Conservation (phyloP, 176 grass and related monocot species). For the Zoysia japonica region DNA sequence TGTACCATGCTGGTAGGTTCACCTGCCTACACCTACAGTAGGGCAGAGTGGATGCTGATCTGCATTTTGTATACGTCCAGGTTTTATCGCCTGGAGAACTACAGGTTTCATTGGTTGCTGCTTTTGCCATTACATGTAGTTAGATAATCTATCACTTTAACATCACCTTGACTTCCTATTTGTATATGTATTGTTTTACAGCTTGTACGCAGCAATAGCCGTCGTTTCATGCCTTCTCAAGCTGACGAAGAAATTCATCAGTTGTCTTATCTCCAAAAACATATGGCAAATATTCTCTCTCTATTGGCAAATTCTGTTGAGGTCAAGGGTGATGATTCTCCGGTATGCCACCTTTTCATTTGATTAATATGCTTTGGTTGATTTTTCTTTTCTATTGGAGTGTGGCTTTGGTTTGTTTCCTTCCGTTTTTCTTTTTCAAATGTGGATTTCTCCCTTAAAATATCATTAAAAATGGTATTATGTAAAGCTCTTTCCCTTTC, state of each 20-base stretch:
- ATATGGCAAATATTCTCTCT: slow-evolving; percentile 84
- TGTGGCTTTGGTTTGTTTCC: background rate
- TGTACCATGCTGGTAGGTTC: background rate
- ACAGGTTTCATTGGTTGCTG: background rate
- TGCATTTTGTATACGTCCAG: background rate
- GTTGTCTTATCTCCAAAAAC: slow-evolving; percentile 93
- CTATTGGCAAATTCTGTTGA: slow-evolving; percentile 76
- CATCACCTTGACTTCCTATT: slow-evolving; percentile 23
- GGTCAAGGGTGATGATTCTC: slow-evolving; percentile 70
- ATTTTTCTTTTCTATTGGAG: slow-evolving; percentile 1
- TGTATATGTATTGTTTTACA: slow-evolving; percentile 45
- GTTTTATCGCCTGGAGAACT: background rate
- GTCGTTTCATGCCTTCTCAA: slow-evolving; percentile 93
- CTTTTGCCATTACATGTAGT: slow-evolving; percentile 17
- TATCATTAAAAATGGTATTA: background rate
- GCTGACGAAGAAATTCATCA: slow-evolving; percentile 92
- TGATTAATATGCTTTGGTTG: slow-evolving; percentile 8
- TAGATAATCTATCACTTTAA: slow-evolving; percentile 3
- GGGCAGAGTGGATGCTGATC: background rate
- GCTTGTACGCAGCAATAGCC: slow-evolving; percentile 97
- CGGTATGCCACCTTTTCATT: slow-evolving; percentile 50
- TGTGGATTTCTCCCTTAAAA: no score
- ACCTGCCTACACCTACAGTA: background rate
- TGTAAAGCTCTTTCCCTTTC: background rate
- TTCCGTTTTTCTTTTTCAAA: no score